These are phyloP conservation scores for Phytophthora syringae DNA, from an alignment of 352 stramenopile genomes.

Conservation along the genomic window DNA sequence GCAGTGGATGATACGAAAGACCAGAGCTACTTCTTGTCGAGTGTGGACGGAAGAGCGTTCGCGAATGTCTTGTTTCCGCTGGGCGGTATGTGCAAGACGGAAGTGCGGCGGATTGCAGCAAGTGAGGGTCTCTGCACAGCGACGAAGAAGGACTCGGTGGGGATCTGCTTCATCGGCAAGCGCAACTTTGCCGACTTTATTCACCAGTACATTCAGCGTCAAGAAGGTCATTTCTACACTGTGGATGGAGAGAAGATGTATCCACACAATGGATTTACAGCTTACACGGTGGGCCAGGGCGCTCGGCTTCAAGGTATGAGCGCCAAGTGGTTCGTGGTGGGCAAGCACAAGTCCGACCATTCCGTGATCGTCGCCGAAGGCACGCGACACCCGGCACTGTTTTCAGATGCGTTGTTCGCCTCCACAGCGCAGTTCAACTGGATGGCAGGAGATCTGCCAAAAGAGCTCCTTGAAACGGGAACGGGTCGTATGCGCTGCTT, in stretches of 20 bases:
- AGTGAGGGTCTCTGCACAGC: constrained; percentile 87
- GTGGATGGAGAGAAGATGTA: constrained; percentile 71
- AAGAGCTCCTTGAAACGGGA: constrained; percentile 36
- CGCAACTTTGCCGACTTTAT: constrained; percentile 93
- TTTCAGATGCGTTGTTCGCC: constrained; percentile 87
- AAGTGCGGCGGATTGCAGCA: constrained; percentile 92
- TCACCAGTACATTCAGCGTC: constrained; percentile 88
- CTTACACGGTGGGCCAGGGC: constrained; percentile 95
- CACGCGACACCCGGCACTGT: constrained; percentile 92
- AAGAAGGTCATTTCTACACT: constrained; percentile 83
- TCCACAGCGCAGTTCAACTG: constrained; percentile 89
- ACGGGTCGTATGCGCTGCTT: constrained; percentile 62
- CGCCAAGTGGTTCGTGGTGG: constrained; percentile 92
- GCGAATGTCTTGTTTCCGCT: constrained; percentile 95
- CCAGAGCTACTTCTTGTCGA: constrained; percentile 98
- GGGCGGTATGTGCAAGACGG: constrained; percentile 91
- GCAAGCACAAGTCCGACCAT: constrained; percentile 73
- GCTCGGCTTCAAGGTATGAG: constrained; percentile 89
- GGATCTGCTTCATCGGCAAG: constrained; percentile 99
- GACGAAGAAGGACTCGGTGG: constrained; percentile 95
- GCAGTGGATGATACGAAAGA: constrained; percentile 93
- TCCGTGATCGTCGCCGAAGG: constrained; percentile 89
- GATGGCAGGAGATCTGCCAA: constrained; percentile 70
- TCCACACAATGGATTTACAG: constrained; percentile 75
- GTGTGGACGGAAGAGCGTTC: constrained; percentile 75